Evolutionary conservation across 2,329 filamentous ascomycete species (phyloP).

Genomic region (Clarireedia monteithiana): DNA sequence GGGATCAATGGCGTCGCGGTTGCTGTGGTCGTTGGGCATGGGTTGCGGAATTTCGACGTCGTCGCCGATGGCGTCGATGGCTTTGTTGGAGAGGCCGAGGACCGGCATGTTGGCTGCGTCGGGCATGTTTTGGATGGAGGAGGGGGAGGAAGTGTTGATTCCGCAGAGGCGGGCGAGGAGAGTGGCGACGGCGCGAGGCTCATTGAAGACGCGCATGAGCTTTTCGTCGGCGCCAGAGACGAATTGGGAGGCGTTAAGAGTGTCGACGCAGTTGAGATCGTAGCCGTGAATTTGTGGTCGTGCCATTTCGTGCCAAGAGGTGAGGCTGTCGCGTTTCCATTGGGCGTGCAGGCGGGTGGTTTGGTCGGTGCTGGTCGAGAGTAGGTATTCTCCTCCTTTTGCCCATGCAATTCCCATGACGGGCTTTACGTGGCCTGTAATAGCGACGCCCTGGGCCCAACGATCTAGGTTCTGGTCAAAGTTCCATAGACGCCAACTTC

Average conservation of each 20-base stretch:
- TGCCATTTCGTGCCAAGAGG: constrained; percentile 91
- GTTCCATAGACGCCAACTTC: constrained; percentile 86
- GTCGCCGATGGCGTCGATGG: constrained; percentile 54
- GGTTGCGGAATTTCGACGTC: constrained; percentile 36
- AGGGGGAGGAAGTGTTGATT: constrained; percentile 35
- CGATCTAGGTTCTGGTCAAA: constrained; percentile 51
- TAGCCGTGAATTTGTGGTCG: constrained; percentile 97
- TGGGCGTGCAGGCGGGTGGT: constrained; percentile 80
- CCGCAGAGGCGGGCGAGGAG: constrained; percentile 63
- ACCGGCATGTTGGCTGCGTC: constrained; percentile 94
- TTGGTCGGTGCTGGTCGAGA: constrained; percentile 87
- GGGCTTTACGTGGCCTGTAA: constrained; percentile 76
- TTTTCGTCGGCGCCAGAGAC: constrained; percentile 97
- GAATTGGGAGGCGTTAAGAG: constrained; percentile 66
- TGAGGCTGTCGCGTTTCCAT: constrained; percentile 51
- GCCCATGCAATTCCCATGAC: constrained; percentile 83
- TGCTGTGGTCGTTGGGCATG: constrained; percentile 39
- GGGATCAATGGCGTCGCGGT: constrained; percentile 47
- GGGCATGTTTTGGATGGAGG: constrained; percentile 45
- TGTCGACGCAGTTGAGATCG: constrained; percentile 89
- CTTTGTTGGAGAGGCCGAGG: constrained; percentile 92
- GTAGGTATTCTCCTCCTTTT: constrained; percentile 69
- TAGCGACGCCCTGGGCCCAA: constrained; percentile 71
- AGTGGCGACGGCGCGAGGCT: constrained; percentile 74
- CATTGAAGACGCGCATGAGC: constrained; percentile 88